phyloP scores from a whole-genome alignment of 73 alveolate species.

The Paramecium biaurelia region DNA sequence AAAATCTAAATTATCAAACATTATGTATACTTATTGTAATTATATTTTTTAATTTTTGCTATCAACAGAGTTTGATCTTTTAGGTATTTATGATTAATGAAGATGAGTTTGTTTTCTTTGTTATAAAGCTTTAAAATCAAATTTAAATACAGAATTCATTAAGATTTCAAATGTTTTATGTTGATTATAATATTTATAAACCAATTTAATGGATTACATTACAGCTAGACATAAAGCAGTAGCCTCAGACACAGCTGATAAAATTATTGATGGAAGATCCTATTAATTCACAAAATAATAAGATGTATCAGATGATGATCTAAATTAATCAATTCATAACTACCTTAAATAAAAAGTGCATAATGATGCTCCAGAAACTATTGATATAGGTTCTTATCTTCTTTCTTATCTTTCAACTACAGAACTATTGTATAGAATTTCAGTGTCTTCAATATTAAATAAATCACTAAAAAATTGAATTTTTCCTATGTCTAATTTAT shows the following conservation, averaged over 20 bases:
- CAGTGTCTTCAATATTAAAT: not conserved
- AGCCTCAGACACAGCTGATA: conserved; percentile 28
- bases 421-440: not conserved
- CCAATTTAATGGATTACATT: not conserved
- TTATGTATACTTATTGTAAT: not conserved
- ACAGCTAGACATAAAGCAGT: conserved; percentile 22
- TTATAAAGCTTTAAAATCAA: not conserved
- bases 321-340: not conserved
- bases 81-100: not conserved
- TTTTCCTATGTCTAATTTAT: not conserved
- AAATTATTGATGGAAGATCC: not conserved
- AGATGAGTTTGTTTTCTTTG: not conserved
- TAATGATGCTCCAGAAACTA: not conserved
- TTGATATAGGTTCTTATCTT: not conserved
- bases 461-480: not conserved
- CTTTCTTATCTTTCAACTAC: conserved; percentile 7
- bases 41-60: not conserved
- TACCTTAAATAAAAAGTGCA: conserved; percentile 38
- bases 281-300: conserved; percentile 1
- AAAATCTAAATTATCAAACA: not conserved
- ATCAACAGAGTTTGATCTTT: not conserved
- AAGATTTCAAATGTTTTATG: conserved; percentile 38
- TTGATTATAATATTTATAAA: not conserved
- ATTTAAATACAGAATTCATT: conserved; percentile 40
- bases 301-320: not conserved